phyloP scores from a whole-genome alignment of 345 rosid genomes.

The Pugionium cornutum region DNA sequence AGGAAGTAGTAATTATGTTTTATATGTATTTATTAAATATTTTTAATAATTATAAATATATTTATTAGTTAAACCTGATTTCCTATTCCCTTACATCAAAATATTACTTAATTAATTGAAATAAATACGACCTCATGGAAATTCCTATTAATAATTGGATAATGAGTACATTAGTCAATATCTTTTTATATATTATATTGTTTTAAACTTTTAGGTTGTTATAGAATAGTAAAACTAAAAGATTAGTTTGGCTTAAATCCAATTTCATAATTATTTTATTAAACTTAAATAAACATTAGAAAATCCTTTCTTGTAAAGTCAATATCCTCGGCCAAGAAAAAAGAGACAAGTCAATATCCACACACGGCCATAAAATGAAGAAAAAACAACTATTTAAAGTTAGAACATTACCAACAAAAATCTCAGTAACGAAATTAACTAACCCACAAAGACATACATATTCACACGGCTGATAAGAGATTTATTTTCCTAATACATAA shows the following conservation, averaged over 20 bases:
- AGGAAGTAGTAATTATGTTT: background rate
- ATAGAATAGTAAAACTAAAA: background rate
- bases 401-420: too few relatives aligned
- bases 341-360: too few relatives aligned
- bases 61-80: slow-evolving; percentile 3
- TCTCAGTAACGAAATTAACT: too few relatives aligned
- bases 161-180: background rate
- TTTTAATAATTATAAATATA: too few relatives aligned
- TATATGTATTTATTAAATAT: background rate
- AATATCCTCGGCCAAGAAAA: too few relatives aligned
- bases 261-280: background rate
- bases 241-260: background rate
- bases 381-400: too few relatives aligned
- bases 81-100: background rate
- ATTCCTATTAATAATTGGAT: background rate
- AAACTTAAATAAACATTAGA: background rate
- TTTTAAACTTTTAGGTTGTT: too few relatives aligned
- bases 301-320: too few relatives aligned
- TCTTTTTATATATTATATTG: background rate
- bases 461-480: too few relatives aligned
- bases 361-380: too few relatives aligned
- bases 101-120: background rate
- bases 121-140: background rate
- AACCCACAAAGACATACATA: too few relatives aligned
- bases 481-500: too few relatives aligned